Evolutionary conservation across 495 filamentous ascomycete species (phyloP).

Genomic region (Rostrohypoxylon terebratum): DNA sequence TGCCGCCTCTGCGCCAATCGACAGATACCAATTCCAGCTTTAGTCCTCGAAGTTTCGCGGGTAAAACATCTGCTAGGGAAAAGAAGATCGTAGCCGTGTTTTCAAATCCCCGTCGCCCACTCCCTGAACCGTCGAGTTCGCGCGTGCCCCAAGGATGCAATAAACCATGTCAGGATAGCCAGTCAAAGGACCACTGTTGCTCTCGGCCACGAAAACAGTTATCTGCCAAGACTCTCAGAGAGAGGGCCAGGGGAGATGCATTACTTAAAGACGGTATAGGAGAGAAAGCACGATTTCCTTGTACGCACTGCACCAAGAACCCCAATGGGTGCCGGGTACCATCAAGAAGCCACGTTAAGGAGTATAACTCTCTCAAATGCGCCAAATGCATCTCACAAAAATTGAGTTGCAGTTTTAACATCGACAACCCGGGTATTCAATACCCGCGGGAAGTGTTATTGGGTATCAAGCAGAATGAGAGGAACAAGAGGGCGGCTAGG

Average conservation of each 20-base stretch:
- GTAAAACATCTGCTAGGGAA: no score
- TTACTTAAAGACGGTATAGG: background rate
- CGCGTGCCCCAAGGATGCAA: background rate
- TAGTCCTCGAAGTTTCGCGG: no score
- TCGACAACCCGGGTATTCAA: background rate
- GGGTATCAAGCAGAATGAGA: background rate
- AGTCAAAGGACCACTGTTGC: background rate
- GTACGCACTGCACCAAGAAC: background rate
- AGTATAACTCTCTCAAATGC: constrained; percentile 4
- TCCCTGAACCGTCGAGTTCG: background rate
- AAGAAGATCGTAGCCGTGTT: no score
- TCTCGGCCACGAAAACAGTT: background rate
- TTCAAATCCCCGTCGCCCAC: background rate
- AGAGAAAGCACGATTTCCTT: background rate
- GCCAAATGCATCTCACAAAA: background rate
- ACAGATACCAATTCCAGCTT: no score
- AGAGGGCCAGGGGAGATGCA: background rate
- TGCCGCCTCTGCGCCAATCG: no score
- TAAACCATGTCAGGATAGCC: background rate
- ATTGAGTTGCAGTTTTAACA: background rate
- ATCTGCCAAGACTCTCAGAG: background rate
- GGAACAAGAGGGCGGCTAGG: background rate
- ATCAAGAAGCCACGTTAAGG: background rate
- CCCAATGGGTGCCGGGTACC: constrained; percentile 1
- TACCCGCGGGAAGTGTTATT: background rate